Conservation (phyloP, 495 filamentous ascomycete genomes). For the Aspergillus hancockii region DNA sequence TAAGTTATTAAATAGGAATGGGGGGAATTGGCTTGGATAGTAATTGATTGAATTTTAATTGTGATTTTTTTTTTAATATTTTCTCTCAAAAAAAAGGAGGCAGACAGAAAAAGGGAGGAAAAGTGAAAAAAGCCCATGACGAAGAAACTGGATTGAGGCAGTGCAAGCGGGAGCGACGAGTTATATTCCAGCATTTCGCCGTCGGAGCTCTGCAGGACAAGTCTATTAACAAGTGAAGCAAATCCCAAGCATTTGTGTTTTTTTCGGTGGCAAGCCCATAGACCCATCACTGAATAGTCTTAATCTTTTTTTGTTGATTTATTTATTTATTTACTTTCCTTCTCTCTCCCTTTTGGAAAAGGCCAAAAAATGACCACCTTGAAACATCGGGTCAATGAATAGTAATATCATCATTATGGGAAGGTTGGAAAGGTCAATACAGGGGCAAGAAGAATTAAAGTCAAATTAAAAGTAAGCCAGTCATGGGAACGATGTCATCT, state of each 20-base stretch:
- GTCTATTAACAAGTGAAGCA: slow-evolving; percentile 11
- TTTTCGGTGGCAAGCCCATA: slow-evolving; percentile 8
- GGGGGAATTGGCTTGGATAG: neutral
- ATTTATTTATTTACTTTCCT: neutral
- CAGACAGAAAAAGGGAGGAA: neutral
- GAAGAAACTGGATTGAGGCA: slow-evolving; percentile 24
- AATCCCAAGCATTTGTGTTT: slow-evolving; percentile 10
- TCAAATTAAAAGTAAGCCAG: neutral
- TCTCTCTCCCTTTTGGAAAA: neutral
- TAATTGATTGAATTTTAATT: neutral
- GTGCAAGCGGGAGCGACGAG: slow-evolving; percentile 25
- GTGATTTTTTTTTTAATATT: slow-evolving; percentile 1
- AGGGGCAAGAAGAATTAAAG: neutral
- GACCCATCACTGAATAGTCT: neutral
- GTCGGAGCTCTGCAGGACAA: slow-evolving; percentile 14
- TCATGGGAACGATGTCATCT: neutral
- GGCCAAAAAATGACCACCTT: neutral
- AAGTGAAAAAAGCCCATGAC: slow-evolving; percentile 6
- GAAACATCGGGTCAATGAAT: neutral
- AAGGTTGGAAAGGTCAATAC: neutral
- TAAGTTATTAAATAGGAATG: neutral
- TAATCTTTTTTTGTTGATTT: neutral
- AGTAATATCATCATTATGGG: too few relatives aligned
- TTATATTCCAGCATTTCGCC: slow-evolving; percentile 18
- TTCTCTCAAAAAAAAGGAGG: neutral